A percentile compares a stretch with the other conserved stretches of the same genome.
phyloP scores from a whole-genome alignment of 768 basidiomycete genomes.

The Scleroderma citrinum region DNA sequence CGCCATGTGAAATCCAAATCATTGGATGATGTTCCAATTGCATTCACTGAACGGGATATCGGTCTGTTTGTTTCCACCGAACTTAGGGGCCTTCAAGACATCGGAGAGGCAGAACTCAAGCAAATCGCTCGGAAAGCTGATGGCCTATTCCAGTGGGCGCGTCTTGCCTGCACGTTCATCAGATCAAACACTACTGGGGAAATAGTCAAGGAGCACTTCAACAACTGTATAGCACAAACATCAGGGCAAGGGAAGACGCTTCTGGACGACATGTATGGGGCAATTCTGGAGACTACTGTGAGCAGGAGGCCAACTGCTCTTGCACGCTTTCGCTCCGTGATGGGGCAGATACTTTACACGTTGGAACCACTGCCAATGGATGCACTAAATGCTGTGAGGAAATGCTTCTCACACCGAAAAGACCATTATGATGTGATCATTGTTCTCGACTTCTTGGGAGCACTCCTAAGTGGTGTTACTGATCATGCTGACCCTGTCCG shows the following conservation, averaged over 20 bases:
- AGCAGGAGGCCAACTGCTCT: background rate
- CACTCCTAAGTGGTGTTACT: conserved; percentile 6
- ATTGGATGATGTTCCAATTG: background rate
- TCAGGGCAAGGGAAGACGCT: background rate
- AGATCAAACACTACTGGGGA: background rate
- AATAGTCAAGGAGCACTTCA: background rate
- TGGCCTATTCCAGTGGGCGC: background rate
- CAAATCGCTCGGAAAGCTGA: background rate
- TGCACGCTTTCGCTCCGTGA: background rate
- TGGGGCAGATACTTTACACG: background rate
- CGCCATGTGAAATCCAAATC: background rate
- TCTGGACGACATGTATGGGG: background rate
- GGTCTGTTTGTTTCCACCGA: background rate
- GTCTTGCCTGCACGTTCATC: background rate
- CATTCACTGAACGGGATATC: background rate
- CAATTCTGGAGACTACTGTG: background rate
- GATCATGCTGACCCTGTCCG: conserved; percentile 3
- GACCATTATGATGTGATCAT: conserved; percentile 1
- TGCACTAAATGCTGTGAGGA: background rate
- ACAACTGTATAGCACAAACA: background rate
- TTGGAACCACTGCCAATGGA: conserved; percentile 3
- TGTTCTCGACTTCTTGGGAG: background rate
- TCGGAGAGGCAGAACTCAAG: background rate
- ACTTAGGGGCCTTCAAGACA: background rate
- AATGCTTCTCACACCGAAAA: background rate